Evolutionary conservation across 805 yeast genomes (phyloP).

Genomic region (Saturnispora mendoncae): DNA sequence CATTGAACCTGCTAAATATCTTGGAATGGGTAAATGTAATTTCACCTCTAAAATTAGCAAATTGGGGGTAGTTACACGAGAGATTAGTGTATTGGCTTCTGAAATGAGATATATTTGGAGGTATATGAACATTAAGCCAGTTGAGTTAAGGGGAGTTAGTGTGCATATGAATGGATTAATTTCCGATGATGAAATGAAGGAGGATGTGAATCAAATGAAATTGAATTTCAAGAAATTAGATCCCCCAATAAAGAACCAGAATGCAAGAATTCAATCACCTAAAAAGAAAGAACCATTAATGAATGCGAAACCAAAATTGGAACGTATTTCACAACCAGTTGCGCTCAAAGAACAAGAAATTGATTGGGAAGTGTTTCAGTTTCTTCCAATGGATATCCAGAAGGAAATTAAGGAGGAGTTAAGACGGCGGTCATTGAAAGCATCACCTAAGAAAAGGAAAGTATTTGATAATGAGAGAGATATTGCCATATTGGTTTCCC

Average conservation of each 20-base stretch:
- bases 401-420: slow-evolving; percentile 51
- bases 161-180: slow-evolving; percentile 55
- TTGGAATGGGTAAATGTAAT: slow-evolving; percentile 83
- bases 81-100: slow-evolving; percentile 49
- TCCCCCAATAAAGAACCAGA: neutral
- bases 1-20: slow-evolving; percentile 59
- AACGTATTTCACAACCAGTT: too few species aligned
- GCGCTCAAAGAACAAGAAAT: slow-evolving; percentile 26
- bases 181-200: slow-evolving; percentile 24
- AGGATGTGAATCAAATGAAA: slow-evolving; percentile 26
- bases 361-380: slow-evolving; percentile 57
- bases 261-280: too few species aligned
- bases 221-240: slow-evolving; percentile 25
- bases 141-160: slow-evolving; percentile 72
- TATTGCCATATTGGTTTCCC: slow-evolving; percentile 15
- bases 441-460: slow-evolving; percentile 18
- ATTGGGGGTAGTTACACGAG: slow-evolving; percentile 55
- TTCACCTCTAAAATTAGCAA: slow-evolving; percentile 47
- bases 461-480: slow-evolving; percentile 12
- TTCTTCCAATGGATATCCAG: slow-evolving; percentile 58
- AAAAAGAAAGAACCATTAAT: too few species aligned
- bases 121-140: slow-evolving; percentile 42
- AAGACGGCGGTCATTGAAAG: slow-evolving; percentile 29
- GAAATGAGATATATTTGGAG: slow-evolving; percentile 52
- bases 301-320: too few species aligned